A percentile compares a stretch with the other conserved stretches of the same genome.
phyloP scores from a whole-genome alignment of 805 yeast species.

The Wickerhamomyces mucosus region DNA sequence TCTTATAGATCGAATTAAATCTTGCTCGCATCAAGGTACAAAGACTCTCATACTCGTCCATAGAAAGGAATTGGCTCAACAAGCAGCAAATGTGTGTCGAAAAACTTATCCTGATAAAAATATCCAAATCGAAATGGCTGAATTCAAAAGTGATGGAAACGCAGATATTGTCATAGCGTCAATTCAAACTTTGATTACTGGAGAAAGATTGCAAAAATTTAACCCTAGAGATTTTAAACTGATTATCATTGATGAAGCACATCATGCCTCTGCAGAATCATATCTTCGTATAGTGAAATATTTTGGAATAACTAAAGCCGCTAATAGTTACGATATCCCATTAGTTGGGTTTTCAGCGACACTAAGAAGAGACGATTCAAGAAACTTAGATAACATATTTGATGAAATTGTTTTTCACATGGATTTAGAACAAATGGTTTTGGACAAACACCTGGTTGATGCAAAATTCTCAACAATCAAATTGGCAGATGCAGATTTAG shows the following conservation, averaged over 20 bases:
- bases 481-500: slow-evolving; percentile 33
- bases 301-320: slow-evolving; percentile 28
- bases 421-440: slow-evolving; percentile 55
- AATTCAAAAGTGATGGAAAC: slow-evolving; percentile 26
- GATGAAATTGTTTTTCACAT: slow-evolving; percentile 70
- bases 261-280: slow-evolving; percentile 72
- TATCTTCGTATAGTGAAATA: slow-evolving; percentile 50
- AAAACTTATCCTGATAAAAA: slow-evolving; percentile 37
- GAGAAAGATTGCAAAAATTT: slow-evolving; percentile 43
- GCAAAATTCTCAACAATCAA: slow-evolving; percentile 53
- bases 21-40: slow-evolving; percentile 21
- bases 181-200: slow-evolving; percentile 50
- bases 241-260: slow-evolving; percentile 85
- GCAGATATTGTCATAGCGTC: slow-evolving; percentile 72
- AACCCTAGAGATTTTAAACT: slow-evolving; percentile 55
- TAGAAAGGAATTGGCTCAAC: slow-evolving; percentile 67
- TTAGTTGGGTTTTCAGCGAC: slow-evolving; percentile 89
- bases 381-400: slow-evolving; percentile 46
- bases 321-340: slow-evolving; percentile 35
- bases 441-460: slow-evolving; percentile 60
- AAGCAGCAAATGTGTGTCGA: slow-evolving; percentile 46
- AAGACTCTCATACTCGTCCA: slow-evolving; percentile 63
- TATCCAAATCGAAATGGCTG: slow-evolving; percentile 68
- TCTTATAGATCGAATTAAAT: slow-evolving; percentile 36
- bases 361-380: slow-evolving; percentile 64